Evolutionary conservation across 768 basidiomycete species (phyloP).

Genomic region (Hortiboletus campestris): DNA sequence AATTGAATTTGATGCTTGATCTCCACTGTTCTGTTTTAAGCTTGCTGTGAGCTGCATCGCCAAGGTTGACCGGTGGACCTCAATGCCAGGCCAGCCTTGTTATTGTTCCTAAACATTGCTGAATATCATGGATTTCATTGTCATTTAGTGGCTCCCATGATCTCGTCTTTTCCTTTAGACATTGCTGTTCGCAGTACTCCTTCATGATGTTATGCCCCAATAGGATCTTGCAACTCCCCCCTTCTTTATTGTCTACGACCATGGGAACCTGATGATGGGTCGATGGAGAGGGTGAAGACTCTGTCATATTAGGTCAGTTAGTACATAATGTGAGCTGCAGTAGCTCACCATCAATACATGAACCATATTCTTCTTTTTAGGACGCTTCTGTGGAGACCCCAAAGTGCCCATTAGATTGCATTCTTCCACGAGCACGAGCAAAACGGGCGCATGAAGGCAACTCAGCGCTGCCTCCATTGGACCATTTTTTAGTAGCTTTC

Average conservation of each 20-base stretch:
- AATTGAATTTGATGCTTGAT: slow-evolving; percentile 22
- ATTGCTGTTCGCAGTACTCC: neutral
- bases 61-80: slow-evolving; percentile 23
- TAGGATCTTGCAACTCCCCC: too few relatives aligned
- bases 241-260: neutral
- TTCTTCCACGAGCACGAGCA: neutral
- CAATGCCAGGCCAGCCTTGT: slow-evolving; percentile 13
- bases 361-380: too few relatives aligned
- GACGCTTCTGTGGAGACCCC: too few relatives aligned
- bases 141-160: neutral
- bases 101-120: neutral
- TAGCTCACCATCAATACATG: too few relatives aligned
- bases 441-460: neutral
- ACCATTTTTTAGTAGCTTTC: neutral
- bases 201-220: neutral
- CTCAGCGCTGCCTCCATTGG: neutral
- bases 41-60: slow-evolving; percentile 29
- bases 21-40: slow-evolving; percentile 36
- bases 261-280: too few relatives aligned
- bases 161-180: neutral
- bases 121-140: neutral
- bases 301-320: too few relatives aligned
- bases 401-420: too few relatives aligned
- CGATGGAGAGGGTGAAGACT: too few relatives aligned
- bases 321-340: too few relatives aligned